A percentile compares a stretch with the other conserved stretches of the same genome.
phyloP scores from a whole-genome alignment of 345 rosid species.

The Raphanus raphanistrum region DNA sequence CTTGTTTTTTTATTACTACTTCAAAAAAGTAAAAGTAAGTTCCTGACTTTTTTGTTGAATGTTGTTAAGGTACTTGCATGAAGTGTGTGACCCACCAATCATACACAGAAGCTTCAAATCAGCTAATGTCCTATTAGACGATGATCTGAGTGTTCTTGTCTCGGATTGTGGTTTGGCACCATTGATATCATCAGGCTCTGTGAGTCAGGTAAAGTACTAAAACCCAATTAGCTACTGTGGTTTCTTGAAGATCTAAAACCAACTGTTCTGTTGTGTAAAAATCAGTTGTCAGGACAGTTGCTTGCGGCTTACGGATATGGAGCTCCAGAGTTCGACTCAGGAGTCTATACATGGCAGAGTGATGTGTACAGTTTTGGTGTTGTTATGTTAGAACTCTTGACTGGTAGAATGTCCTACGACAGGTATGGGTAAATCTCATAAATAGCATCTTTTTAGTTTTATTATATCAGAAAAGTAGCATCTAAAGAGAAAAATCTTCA shows the following conservation, averaged over 20 bases:
- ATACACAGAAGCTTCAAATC: conserved; percentile 92
- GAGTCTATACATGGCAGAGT: conserved; percentile 80
- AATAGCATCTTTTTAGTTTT: background rate
- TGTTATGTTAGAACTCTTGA: conserved; percentile 95
- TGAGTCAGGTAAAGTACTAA: conserved; percentile 72
- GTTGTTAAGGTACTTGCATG: conserved; percentile 82
- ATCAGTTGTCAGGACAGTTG: conserved; percentile 91
- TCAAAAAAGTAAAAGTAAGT: background rate
- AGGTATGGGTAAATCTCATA: conserved; percentile 44
- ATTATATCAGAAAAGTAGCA: no score
- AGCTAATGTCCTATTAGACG: conserved; percentile 82
- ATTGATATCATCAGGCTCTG: conserved; percentile 79
- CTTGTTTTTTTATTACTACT: conserved; percentile 1
- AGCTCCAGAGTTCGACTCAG: conserved; percentile 96
- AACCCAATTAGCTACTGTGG: conserved; percentile 5
- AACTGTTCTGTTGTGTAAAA: conserved; percentile 29
- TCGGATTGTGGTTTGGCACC: conserved; percentile 95
- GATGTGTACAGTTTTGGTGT: conserved; percentile 98
- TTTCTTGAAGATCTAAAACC: conserved; percentile 18
- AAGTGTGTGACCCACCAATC: conserved; percentile 82
- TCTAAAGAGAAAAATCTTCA: no score
- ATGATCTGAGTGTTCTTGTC: conserved; percentile 68
- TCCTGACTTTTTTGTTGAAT: conserved; percentile 4
- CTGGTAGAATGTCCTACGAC: conserved; percentile 86
- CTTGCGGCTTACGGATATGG: conserved; percentile 81